Base-by-base conservation (phyloP, 2,329 filamentous ascomycete species). In the Cercospora brassicicola region DNA sequence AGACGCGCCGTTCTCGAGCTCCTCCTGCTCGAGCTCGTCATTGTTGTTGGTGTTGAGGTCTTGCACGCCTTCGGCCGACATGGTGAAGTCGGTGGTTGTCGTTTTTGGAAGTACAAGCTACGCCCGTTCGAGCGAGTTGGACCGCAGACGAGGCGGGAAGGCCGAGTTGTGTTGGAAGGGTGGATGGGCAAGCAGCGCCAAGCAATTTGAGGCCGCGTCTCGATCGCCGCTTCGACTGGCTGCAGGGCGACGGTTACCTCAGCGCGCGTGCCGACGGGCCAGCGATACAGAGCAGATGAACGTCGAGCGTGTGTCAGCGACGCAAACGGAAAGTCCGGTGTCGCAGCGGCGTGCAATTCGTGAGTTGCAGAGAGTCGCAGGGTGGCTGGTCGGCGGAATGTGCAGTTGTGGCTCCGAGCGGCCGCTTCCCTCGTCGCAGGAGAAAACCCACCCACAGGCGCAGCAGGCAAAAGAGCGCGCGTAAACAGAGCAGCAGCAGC, bases 1-100 rank as follows among this genome's bases (percentile, higher is more conserved):
- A 75, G 84, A 84, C 75, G 86, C 90, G 81, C 91, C 91, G 84
- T 94, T 93, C 82, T 90, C 91, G 75, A 81, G 79, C 68, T 79
- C 77, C 74, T 86, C 84, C 73, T 82, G 81, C 74, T 82, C 81
- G 69, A 82, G 81, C 66, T 69, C 67, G 66, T 73, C 69, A 64
- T 67, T 65, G 60, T 67, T 63, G 66, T 61, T 67, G 67, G 31
- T 51, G 60, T 62, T 31, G 26, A 61, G 15, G 60, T 62, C 60
- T 62, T 62, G 60, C 30, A 59, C 55, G 13, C 59, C 59, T 62
- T 62, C 59, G 59, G 59, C 59, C 36, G 59, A 62, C 59, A 62
- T 62, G 59, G 42, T 62, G 59, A 48, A 33, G 59, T 62, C 39
- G 42, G 59, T 45, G 20, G 39, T 62, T n/a, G 59, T 48, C 59